Base-by-base conservation (phyloP, 805 yeast genomes). In the Wickerhamiella kazuoi region DNA sequence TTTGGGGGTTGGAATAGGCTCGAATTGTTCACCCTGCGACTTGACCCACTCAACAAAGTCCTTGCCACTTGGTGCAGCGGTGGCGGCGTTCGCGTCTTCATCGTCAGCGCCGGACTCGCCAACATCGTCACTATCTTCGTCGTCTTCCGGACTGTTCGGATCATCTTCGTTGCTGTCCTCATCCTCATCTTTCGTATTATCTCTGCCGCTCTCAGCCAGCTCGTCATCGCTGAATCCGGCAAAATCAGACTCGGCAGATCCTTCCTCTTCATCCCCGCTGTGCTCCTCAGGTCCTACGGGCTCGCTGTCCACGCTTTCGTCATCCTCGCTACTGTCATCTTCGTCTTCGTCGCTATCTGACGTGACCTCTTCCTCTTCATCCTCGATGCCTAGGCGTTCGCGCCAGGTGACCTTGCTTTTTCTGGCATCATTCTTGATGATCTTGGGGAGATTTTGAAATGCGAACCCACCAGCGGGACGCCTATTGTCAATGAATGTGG, bases 41-140 rank as follows among this genome's bases (percentile, higher is more conserved):
- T 67, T 80, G 0, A 95, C 95, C 97, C 98, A 90, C 16, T 71
- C 70, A 57, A 80, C 81, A 64, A 90, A 90, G 15, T 74, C 69
- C 29, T 66, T 64, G 1, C 82, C 87, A 23, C n/a, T n/a, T n/a
- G n/a, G n/a, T n/a, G n/a, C n/a, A n/a, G n/a, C n/a, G n/a, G n/a
- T n/a, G n/a, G n/a, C n/a, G n/a, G n/a, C n/a, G n/a, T n/a, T n/a
- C n/a, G n/a, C n/a, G 13, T 47, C 55, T 14, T 49, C 52, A 3
- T 45, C 52, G 1, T 46, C 53, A 3, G 55, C 61, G 0, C 39
- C 53, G 4, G 47, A 55, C 5, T 48, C 59, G 29, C 51, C 57
- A 16, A 49, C 56, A 2, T 48, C 55, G 19, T 30, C 36, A n/a
- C 21, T 18, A 3, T 24, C 30, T 3, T 41, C 47, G 11, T 34